These are phyloP conservation scores for Ilex asprella DNA, from an alignment of 257 asterid species.

Conservation along the genomic window DNA sequence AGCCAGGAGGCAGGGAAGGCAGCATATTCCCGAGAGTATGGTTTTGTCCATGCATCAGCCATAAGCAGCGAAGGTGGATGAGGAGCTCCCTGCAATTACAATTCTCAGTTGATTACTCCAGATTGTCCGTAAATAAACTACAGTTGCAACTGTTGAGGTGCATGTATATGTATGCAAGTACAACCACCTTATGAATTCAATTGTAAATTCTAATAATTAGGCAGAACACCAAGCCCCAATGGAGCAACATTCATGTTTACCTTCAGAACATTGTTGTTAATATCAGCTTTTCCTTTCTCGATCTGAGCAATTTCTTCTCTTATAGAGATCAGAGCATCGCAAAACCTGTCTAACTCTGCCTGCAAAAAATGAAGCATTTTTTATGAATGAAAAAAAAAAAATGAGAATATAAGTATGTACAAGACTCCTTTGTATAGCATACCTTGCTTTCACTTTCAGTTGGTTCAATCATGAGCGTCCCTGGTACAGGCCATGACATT, in stretches of 20 bases:
- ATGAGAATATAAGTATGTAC: not conserved
- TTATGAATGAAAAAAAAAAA: conserved; percentile 3
- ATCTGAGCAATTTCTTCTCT: conserved; percentile 84
- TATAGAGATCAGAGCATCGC: conserved; percentile 87
- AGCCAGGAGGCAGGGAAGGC: conserved; percentile 99
- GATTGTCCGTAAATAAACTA: too few relatives aligned
- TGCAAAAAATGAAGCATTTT: conserved; percentile 15
- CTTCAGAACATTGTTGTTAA: conserved; percentile 86
- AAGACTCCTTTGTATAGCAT: not conserved
- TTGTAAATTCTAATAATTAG: too few relatives aligned
- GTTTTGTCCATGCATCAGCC: conserved; percentile 95
- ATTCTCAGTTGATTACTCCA: conserved; percentile 12
- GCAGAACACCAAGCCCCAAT: not conserved
- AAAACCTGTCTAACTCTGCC: conserved; percentile 96
- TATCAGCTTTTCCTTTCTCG: conserved; percentile 82
- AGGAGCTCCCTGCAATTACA: conserved; percentile 73
- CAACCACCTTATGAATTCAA: too few relatives aligned
- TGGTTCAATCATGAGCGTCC: conserved; percentile 97
- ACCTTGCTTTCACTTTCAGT: conserved; percentile 99
- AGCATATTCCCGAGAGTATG: conserved; percentile 93
- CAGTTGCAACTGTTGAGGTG: too few relatives aligned
- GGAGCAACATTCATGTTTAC: conserved; percentile 24
- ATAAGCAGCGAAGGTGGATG: conserved; percentile 95
- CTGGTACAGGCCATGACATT: conserved; percentile 99
- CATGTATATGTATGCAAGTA: too few relatives aligned